phyloP scores from a whole-genome alignment of 2,329 filamentous ascomycete species.

The Trichoderma aggressivum region DNA sequence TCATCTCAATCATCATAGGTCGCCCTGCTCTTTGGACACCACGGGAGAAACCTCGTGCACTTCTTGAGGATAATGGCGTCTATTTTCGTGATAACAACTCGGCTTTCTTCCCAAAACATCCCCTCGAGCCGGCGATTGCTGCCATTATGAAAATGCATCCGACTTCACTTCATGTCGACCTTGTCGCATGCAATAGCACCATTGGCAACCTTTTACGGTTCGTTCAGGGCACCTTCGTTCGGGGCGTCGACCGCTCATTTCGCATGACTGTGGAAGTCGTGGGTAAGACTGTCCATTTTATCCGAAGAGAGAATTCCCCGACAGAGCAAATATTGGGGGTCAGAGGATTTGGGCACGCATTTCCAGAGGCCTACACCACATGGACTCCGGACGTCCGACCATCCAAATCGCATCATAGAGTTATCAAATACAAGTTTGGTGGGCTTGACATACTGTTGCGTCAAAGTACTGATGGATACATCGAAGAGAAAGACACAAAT shows the following conservation, averaged over 20 bases:
- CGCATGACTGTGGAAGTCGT: constrained; percentile 57
- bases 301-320: constrained; percentile 59
- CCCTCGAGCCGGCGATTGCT: constrained; percentile 48
- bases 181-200: constrained; percentile 51
- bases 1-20: constrained; percentile 25
- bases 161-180: constrained; percentile 37
- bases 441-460: constrained; percentile 28
- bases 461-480: constrained; percentile 30
- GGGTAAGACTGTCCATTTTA: constrained; percentile 57
- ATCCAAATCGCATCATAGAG: constrained; percentile 60
- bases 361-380: constrained; percentile 63
- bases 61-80: constrained; percentile 43
- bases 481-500: constrained; percentile 5
- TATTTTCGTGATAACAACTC: constrained; percentile 56
- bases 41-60: constrained; percentile 22
- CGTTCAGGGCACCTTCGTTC: constrained; percentile 41
- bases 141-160: constrained; percentile 34
- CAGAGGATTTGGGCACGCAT: constrained; percentile 61
- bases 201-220: constrained; percentile 61
- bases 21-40: constrained; percentile 34
- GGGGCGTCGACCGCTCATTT: constrained; percentile 46
- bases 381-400: constrained; percentile 54
- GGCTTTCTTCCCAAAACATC: constrained; percentile 46
- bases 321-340: constrained; percentile 54
- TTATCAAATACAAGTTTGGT: constrained; percentile 57